phyloP scores from a whole-genome alignment of 208 protist species.

The Acanthamoeba quina region DNA sequence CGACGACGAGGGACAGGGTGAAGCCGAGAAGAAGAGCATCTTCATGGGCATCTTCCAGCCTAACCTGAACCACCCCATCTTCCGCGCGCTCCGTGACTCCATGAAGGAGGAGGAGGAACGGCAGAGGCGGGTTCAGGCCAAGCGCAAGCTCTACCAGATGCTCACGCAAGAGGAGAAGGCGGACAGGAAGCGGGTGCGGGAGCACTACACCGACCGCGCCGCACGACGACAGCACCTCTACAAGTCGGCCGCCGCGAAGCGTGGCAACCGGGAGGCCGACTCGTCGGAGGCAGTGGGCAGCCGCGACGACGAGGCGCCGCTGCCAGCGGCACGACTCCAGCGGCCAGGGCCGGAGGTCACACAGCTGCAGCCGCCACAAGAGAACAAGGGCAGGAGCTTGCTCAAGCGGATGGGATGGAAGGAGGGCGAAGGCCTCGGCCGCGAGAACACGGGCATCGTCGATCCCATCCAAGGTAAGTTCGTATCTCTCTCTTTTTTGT shows the following conservation, averaged over 20 bases:
- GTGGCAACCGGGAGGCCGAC: not conserved
- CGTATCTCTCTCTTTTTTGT: not conserved
- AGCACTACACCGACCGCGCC: not conserved
- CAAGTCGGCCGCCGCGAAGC: not conserved
- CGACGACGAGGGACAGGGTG: not conserved
- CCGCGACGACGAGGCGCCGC: not conserved
- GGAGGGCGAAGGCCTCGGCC: conserved; percentile 33
- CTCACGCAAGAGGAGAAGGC: conserved; percentile 45
- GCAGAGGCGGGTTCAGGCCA: not conserved
- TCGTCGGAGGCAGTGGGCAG: not conserved
- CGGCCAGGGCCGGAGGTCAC: not conserved
- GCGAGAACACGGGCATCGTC: not conserved
- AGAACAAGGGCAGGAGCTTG: conserved; percentile 31
- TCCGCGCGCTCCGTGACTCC: conserved; percentile 24
- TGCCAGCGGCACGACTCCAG: not conserved
- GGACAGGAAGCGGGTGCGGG: not conserved
- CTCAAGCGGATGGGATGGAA: conserved; percentile 39
- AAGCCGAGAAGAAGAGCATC: not conserved
- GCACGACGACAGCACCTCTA: not conserved
- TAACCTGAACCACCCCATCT: conserved; percentile 56
- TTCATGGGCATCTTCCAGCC: conserved; percentile 55
- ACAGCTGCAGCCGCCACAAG: not conserved
- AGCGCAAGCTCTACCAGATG: not conserved
- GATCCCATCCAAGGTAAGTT: conserved; percentile 4
- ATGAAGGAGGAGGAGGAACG: conserved; percentile 17